These are phyloP conservation scores for Boletus tylopilopsis DNA, from an alignment of 768 basidiomycete genomes.

Conservation along the genomic window DNA sequence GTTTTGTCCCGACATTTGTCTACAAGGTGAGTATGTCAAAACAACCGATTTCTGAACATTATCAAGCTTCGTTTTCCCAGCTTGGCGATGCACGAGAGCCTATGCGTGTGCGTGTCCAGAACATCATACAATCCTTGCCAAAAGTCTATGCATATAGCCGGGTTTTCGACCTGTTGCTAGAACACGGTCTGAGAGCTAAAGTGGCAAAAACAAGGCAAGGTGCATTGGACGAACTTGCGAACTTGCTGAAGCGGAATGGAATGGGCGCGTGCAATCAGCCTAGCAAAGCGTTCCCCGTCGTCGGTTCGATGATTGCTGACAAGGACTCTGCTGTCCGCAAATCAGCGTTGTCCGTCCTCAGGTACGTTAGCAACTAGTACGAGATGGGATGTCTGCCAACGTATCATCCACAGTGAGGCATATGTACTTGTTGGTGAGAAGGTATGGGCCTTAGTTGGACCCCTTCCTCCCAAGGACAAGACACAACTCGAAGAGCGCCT, in stretches of 20 bases:
- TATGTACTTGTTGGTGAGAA: conserved; percentile 83
- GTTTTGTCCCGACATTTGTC: conserved; percentile 86
- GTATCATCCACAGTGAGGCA: conserved; percentile 53
- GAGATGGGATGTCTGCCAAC: conserved; percentile 5
- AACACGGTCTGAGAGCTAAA: conserved; percentile 86
- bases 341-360: conserved; percentile 76
- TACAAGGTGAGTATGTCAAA: conserved; percentile 61
- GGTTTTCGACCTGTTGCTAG: conserved; percentile 81
- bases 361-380: conserved; percentile 45
- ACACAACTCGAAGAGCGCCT: conserved; percentile 90
- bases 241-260: conserved; percentile 77
- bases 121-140: conserved; percentile 79
- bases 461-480: conserved; percentile 80
- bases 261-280: conserved; percentile 75
- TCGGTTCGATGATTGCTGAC: conserved; percentile 81
- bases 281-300: conserved; percentile 68
- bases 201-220: conserved; percentile 91
- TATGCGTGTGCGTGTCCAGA: conserved; percentile 73
- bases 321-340: conserved; percentile 88
- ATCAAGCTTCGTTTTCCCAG: conserved; percentile 37
- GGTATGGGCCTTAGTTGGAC: conserved; percentile 75
- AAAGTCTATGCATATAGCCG: conserved; percentile 93
- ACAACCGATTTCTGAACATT: not conserved
- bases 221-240: conserved; percentile 75
- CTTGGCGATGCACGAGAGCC: conserved; percentile 90